Evolutionary conservation across 176 grass and related monocot genomes (phyloP), one percentile per base, ranked within the genome.

Genomic region (Coix lacrymajobi): DNA sequence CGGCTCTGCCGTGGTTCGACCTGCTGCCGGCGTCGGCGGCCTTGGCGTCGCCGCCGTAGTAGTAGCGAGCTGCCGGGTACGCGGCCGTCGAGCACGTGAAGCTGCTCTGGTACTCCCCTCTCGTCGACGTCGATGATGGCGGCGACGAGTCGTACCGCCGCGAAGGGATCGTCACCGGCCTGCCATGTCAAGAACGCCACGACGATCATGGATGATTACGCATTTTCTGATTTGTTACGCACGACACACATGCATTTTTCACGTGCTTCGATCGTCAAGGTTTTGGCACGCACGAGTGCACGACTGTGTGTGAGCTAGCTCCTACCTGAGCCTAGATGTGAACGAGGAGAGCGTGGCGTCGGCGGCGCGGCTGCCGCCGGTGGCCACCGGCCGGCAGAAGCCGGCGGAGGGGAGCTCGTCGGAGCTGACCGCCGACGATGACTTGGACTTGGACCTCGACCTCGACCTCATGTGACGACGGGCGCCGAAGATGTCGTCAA

Each of bases 281-380:
- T 60, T 58, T 26, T 34, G 41, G 6, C 46, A 51, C 46, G 16
- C 64, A 31, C 24, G 1, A 8, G n/a, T n/a, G 12, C 28, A 54
- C 7, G 11, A 83, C 20, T 67, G 76, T 58, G 20, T 52, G 3
- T 41, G 22, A 78, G 24, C 26, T 48, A 12, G 26, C 39, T 44
- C 43, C 74, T 79, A 98, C 96, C 96, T 95, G 49, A 98, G 90
- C 69, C 92, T 95, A 11, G 96, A 91, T 5, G 91, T 84, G 78
- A 93, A 98, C 15, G 89, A 91, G 58, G 90, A 87, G 62, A 98
- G 90, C 28, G 69, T 79, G 71, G 71, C 72, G 78, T 95, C 85
- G 31, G 62, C 85, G 31, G 62, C 68, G 17, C 73, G 82, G 41
- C 64, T 3, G 60, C 12, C 75, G 49, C 57, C 58, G 57, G 33